Evolutionary conservation across 2,329 filamentous ascomycete genomes (phyloP), one percentile per base, ranked within the genome.

Genomic region (Emmonsia crescens): DNA sequence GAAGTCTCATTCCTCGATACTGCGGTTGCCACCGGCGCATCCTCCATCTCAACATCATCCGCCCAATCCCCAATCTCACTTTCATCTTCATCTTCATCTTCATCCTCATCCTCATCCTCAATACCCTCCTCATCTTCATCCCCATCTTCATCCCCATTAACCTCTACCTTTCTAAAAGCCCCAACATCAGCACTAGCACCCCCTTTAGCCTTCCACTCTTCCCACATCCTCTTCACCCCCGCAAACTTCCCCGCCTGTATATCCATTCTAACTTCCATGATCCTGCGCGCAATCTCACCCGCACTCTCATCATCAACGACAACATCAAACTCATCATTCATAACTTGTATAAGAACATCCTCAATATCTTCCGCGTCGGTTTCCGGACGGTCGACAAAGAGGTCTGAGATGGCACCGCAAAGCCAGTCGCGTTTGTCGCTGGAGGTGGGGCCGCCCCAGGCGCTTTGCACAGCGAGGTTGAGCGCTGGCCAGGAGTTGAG

Each of bases 401-500:
- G 84, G 31, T 96, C 90, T 63, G 87, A 88, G 60, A 97, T 82
- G 51, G 89, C 89, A 65, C 91, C 92, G 59, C 89, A 93, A 70
- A 99, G 89, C 93, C 92, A 97, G 81, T 96, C 93, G 70, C 93
- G 89, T 79, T 97, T 97, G 76, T 95, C 91, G 64, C 81, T 75
- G 27, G 86, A 88, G 71, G 91, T 86, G 48, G 89, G 85, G 1
- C 93, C 94, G 69, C 93, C 94, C 88, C 92, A 96, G 76, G 85
- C 82, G 74, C 90, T 91, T 73, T 89, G 84, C 52, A 96, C 89
- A 55, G 94, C 91, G 71, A 96, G 85, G 57, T 88, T 88, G 60
- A 99, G 86, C 38, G 90, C 88, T 8, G 89, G 86, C 94, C 94
- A 99, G 71, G 89, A 84, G 78, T 92, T 86, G 66, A 99, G 85